Base-by-base conservation (phyloP, 1,284 basidiomycete genomes). In the Trichosporon inkin region DNA sequence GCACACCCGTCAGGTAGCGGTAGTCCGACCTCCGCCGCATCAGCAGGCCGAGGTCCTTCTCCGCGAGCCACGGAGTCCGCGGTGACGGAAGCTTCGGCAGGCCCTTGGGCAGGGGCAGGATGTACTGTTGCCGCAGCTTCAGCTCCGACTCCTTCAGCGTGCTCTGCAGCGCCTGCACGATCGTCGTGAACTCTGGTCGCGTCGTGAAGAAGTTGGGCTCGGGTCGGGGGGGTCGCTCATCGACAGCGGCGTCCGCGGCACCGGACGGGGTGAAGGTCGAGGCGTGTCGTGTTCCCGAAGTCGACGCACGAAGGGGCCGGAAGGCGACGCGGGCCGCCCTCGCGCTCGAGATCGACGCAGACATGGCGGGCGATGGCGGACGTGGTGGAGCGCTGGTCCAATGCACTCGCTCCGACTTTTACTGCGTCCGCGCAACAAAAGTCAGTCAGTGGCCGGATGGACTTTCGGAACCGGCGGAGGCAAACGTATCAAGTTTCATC, bases 171-270 rank as follows among this genome's bases (percentile, higher is more conserved):
- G 82, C 78, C 28, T 82, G 80, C 40, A 94, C 78, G 59, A 86
- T 84, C 77, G 92, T 89, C 73, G 87, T 87, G 80, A 87, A 92
- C 35, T 81, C 80, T 0, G 89, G 81, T 49, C 87, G 85, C n/a
- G 86, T 88, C n/a, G 92, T 92, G 79, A 90, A 96, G 80, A 92
- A 94, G 54, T 85, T 85, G 16, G 89, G 83, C 2, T 68, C 58
- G 1, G 81, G 81, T 60, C 75, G 78, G 55, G 65, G 67, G 4
- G 66, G 73, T 16, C 60, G 60, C 22, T 38, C 19, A 20, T 37
- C 36, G 34, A 24, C 19, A 24, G 13, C 36, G n/a, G 3, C 34
- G n/a, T 38, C 20, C 22, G 32, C 40, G 10, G 11, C 28, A 6
- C 40, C 44, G 13, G 38, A 32, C 7, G 57, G 60, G 6, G 32